Evolutionary conservation across 2,329 filamentous ascomycete species (phyloP).

Genomic region (Rutstroemia sp.): DNA sequence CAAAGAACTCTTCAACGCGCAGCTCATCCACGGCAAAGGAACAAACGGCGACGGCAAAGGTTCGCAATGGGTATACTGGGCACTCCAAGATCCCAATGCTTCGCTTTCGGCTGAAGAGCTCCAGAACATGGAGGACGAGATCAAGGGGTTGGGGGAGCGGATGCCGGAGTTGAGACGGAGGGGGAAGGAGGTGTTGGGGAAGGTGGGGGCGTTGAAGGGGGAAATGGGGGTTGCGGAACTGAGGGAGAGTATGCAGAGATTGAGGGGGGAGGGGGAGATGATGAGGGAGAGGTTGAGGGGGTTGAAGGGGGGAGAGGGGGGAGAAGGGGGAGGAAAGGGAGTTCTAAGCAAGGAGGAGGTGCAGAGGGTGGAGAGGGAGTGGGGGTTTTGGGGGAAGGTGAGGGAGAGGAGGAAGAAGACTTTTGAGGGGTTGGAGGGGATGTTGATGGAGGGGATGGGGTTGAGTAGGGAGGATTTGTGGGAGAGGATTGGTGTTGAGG

Average conservation of each 20-base stretch:
- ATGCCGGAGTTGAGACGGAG: slow-evolving; percentile 35
- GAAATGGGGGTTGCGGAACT: slow-evolving; percentile 41
- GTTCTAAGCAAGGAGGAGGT: slow-evolving; percentile 34
- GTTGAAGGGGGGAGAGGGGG: slow-evolving; percentile 29
- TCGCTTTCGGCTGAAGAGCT: slow-evolving; percentile 38
- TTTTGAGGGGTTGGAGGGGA: slow-evolving; percentile 30
- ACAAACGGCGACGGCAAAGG: slow-evolving; percentile 27
- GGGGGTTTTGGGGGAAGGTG: slow-evolving; percentile 11
- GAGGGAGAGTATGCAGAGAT: slow-evolving; percentile 34
- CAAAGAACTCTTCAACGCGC: slow-evolving; percentile 54
- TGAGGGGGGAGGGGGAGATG: slow-evolving; percentile 34
- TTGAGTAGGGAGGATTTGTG: slow-evolving; percentile 42
- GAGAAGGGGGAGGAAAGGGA: slow-evolving; percentile 35
- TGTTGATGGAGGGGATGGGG: slow-evolving; percentile 34
- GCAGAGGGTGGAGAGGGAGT: slow-evolving; percentile 36
- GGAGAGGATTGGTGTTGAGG: slow-evolving; percentile 31
- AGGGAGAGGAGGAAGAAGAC: slow-evolving; percentile 25
- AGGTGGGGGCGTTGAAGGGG: slow-evolving; percentile 38
- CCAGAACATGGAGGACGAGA: slow-evolving; percentile 39
- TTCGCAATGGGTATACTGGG: slow-evolving; percentile 30
- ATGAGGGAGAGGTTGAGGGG: slow-evolving; percentile 31
- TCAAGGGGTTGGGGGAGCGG: slow-evolving; percentile 30
- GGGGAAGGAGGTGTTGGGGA: slow-evolving; percentile 35
- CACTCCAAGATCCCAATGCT: slow-evolving; percentile 15
- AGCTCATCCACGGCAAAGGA: slow-evolving; percentile 46